phyloP scores from a whole-genome alignment of 768 basidiomycete species.

The Termitomyces bulborhizus region DNA sequence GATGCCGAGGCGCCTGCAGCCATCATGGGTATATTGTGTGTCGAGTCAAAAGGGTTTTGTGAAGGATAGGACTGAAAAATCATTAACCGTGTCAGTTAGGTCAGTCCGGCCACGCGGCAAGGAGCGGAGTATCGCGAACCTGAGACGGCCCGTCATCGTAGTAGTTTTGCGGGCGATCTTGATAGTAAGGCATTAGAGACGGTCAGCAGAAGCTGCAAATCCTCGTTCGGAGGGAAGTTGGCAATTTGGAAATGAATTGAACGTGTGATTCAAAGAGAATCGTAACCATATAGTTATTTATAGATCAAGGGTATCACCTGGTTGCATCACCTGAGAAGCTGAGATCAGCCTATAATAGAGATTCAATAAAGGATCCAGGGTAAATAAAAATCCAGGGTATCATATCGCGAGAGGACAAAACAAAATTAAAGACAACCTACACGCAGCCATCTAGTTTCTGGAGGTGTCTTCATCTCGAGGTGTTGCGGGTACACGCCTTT shows the following conservation, averaged over 20 bases:
- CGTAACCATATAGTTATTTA: neutral
- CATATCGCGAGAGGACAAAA: constrained; percentile 6
- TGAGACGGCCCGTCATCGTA: constrained; percentile 14
- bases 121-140: constrained; percentile 4
- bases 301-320: neutral
- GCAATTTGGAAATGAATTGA: neutral
- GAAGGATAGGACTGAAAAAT: constrained; percentile 1
- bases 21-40: constrained; percentile 13
- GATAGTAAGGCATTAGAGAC: constrained; percentile 12
- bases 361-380: constrained; percentile 8
- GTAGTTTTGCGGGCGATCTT: constrained; percentile 15
- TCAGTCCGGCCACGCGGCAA: neutral
- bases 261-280: too few species aligned
- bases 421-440: neutral
- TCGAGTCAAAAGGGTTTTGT: constrained; percentile 14
- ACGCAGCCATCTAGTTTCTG: constrained; percentile 1
- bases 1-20: constrained; percentile 6
- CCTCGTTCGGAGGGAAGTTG: neutral
- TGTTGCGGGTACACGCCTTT: constrained; percentile 38
- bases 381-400: constrained; percentile 19
- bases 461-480: constrained; percentile 7
- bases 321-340: neutral
- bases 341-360: neutral
- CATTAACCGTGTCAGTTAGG: neutral
- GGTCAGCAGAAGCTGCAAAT: neutral